Evolutionary conservation across 495 filamentous ascomycete species (phyloP), one percentile per base, ranked within the genome.

Genomic region (Pyrenula massariospora): DNA sequence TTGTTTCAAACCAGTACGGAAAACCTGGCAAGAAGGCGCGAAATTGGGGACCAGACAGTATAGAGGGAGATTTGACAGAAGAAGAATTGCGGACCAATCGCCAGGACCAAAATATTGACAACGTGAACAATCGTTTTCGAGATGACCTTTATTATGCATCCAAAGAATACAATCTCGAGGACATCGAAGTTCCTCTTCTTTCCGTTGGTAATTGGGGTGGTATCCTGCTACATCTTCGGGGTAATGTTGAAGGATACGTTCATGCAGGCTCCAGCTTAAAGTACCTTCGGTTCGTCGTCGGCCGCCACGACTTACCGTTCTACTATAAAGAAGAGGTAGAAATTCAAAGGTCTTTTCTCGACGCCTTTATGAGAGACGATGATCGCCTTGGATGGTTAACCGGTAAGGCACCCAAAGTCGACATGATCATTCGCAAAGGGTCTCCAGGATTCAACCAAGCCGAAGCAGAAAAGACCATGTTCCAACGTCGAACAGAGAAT

Each of bases 261-360:
- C 68, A 79, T 51, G 81, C 83, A 0, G 79, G 81, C 0, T 84
- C 80, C 1, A 69, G 78, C 53, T 64, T 80, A 49, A 87, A 87
- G 63, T 86, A 83, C 58, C 67, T 86, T 2, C 75, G 83, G 10
- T 83, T 86, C 62, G 83, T 87, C 59, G 82, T 78, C 0, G 84
- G 84, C 11, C 76, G 84, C 0, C 84, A 88, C 59, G 84, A 88
- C 60, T 70, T 88, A 5, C 84, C 84, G 0, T 87, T 88, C 67
- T 88, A 86, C 67, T 86, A 84, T 58, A 59, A 73, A 1, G 79
- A 84, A 47, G 78, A 84, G 55, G 83, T 84, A 2, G 77, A 84
- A 57, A 24, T 88, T 0, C 84, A 88, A 62, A 73, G 71, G 25
- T 81, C 76, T 57, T 87, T 88, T 59, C 69, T 87, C 1, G 77